Base-by-base conservation (phyloP, 257 asterid genomes). In the Cordia subcordata region DNA sequence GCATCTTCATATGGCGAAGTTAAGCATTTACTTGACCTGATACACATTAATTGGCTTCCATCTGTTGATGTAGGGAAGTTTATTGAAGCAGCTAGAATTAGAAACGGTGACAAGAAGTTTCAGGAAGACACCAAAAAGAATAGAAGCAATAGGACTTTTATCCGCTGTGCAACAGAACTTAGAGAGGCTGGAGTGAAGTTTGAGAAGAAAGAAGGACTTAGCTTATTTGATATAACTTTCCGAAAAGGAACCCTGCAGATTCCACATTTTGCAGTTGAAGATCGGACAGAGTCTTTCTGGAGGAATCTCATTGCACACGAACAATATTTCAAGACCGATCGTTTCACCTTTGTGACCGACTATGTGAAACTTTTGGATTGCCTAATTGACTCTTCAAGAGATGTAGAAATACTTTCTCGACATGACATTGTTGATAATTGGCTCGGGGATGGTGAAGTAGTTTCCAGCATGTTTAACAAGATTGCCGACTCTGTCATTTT, bases 321-420 rank as follows among this genome's bases (percentile, higher is more conserved):
- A 44, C 63, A 58, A 58, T 42, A 42, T 42, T 42, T 4, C 47
- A 42, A 42, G 47, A 42, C 47, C 10, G 10, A 8, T 42, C 2
- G 10, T n/a, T 49, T 71, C 4, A 56, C 22, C 13, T 53, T 11
- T 3, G 64, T 76, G 23, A 60, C 75, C 1, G 72, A 68, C 18
- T 76, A 71, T 32, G 72, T 57, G 8, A 58, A 40, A 22, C 65
- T 75, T 8, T 13, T 75, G 71, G 72, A 75, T 68, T 53, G 71
- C 58, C 60, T 75, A 5, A 67, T 75, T 16, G 69, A 64, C 39
- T 42, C 73, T 32, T 50, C 73, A 4, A 54, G 5, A 39, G 79
- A 74, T 35, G 76, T 69, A 10, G 73, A 61, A 14, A 58, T 66
- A 45, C 65, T 75, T 16, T 21, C 42, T 14, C 47, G 49, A 0